Conservation (phyloP, 495 filamentous ascomycete genomes). For the Filosporella fistucella region DNA sequence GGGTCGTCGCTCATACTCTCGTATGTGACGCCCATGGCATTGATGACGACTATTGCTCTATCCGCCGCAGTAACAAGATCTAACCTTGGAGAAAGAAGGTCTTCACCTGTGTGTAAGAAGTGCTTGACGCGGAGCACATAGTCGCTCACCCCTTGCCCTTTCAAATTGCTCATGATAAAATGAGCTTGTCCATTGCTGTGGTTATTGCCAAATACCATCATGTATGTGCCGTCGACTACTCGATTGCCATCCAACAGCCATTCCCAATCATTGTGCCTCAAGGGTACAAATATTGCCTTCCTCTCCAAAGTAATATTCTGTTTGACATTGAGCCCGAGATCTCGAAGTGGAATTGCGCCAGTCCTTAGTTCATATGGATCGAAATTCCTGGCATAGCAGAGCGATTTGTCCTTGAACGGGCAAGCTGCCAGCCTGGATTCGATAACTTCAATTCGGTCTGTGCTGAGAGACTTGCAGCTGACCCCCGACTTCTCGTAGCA, state of each 20-base stretch:
- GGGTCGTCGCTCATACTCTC: slow-evolving; percentile 1
- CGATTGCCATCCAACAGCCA: background rate
- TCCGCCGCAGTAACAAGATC: background rate
- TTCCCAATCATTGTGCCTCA: background rate
- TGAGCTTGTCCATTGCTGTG: slow-evolving; percentile 1
- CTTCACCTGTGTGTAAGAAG: background rate
- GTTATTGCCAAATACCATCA: slow-evolving; percentile 1
- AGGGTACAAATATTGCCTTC: background rate
- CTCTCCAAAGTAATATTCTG: slow-evolving; percentile 3
- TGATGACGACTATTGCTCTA: slow-evolving; percentile 2
- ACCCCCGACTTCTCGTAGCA: background rate
- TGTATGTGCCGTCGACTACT: background rate
- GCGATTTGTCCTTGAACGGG: slow-evolving; percentile 1
- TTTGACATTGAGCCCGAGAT: slow-evolving; percentile 3
- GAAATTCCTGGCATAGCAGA: background rate
- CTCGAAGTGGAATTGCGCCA: slow-evolving; percentile 1
- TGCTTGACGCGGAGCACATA: slow-evolving; percentile 2
- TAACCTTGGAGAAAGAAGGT: background rate
- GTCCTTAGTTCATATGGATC: background rate
- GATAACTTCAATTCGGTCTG: background rate
- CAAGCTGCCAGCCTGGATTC: slow-evolving; percentile 1
- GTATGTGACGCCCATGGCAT: slow-evolving; percentile 3
- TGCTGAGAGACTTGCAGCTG: background rate
- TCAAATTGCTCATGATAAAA: slow-evolving; percentile 1
- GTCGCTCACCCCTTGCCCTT: slow-evolving; percentile 3